Percentiles rank a stretch among this genome's conserved stretches.
Conservation (phyloP, 73 alveolate genomes). For the Paramecium tetraurelia region DNA sequence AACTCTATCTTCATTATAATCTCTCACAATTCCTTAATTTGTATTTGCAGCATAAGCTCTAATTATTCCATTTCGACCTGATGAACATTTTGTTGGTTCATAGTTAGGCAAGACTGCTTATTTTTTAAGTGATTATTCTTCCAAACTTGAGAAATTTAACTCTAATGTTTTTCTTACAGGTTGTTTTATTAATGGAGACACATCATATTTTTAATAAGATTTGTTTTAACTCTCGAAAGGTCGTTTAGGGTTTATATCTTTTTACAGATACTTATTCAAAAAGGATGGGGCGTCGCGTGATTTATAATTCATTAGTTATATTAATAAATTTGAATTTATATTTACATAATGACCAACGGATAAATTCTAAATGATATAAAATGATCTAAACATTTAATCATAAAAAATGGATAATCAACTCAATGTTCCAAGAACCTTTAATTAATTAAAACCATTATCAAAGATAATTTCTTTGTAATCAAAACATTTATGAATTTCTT, state of each 20-base stretch:
- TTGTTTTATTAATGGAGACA: background rate
- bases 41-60: conserved; percentile 95
- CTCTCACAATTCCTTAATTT: conserved; percentile 93
- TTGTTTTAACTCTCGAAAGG: background rate
- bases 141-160: background rate
- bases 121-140: background rate
- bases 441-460: too few species aligned
- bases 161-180: conserved; percentile 7
- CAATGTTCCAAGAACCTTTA: background rate
- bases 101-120: conserved; percentile 35
- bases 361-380: background rate
- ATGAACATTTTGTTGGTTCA: conserved; percentile 83
- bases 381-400: background rate
- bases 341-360: background rate
- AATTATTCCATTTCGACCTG: conserved; percentile 84
- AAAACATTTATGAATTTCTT: too few species aligned
- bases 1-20: conserved; percentile 96
- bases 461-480: background rate
- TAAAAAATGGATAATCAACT: too few species aligned
- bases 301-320: background rate
- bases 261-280: background rate
- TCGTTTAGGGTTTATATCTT: background rate
- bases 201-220: conserved; percentile 33
- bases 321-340: conserved; percentile 7
- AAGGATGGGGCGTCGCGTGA: conserved; percentile 18